A percentile compares a stretch with the other conserved stretches of the same genome.
Conservation (phyloP, 306 rosid genomes). For the Pyrus bretschneideri region DNA sequence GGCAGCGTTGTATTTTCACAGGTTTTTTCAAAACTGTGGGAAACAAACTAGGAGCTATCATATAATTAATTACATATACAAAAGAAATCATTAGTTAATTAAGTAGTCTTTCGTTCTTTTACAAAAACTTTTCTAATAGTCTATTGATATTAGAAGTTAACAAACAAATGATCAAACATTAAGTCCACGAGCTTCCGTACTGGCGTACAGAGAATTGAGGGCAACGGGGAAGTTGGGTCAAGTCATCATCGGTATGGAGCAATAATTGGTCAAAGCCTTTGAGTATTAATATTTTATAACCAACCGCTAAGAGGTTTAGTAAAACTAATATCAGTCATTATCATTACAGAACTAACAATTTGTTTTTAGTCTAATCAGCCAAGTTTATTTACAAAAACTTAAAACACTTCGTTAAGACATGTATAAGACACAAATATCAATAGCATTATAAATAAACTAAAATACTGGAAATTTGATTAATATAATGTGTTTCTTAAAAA, state of each 20-base stretch:
- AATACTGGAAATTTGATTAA: too few species aligned
- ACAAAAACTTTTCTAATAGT: neutral
- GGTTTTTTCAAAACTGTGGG: neutral
- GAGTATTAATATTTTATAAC: too few species aligned
- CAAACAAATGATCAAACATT: neutral
- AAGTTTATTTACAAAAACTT: too few species aligned
- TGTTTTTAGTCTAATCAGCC: too few species aligned
- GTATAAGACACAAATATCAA: too few species aligned
- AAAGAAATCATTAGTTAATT: neutral
- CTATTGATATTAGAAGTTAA: neutral
- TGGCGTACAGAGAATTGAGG: neutral
- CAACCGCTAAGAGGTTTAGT: too few species aligned
- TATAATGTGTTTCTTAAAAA: too few species aligned
- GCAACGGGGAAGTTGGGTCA: neutral
- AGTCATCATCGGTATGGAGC: neutral
- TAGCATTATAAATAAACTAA: too few species aligned
- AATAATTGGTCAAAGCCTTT: neutral
- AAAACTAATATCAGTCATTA: too few species aligned
- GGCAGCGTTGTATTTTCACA: neutral
- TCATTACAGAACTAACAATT: too few species aligned
- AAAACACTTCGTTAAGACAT: too few species aligned
- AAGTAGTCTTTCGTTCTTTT: too few species aligned
- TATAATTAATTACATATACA: neutral
- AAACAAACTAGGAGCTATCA: neutral
- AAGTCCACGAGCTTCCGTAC: neutral